Percentiles rank a stretch among this genome's conserved stretches.
These are phyloP conservation scores for Fonsecaea multimorphosa DNA, from an alignment of 2,329 filamentous ascomycete species.

Conservation along the genomic window DNA sequence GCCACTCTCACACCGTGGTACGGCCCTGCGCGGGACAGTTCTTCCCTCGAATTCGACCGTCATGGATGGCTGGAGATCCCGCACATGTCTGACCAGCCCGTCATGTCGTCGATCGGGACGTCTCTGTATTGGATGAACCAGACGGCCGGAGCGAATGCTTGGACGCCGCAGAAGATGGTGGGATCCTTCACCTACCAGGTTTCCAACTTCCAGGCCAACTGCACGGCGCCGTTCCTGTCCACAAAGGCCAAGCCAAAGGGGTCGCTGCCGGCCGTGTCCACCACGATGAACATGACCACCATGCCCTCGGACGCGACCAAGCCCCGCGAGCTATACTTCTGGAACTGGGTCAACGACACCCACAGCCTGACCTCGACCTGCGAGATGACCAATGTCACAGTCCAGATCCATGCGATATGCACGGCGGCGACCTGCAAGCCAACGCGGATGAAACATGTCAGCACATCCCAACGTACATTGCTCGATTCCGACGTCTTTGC, in stretches of 20 bases:
- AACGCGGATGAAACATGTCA: conserved; percentile 19
- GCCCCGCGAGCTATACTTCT: conserved; percentile 22
- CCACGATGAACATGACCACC: conserved; percentile 24
- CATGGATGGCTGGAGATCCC: conserved; percentile 19
- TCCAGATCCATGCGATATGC: conserved; percentile 22
- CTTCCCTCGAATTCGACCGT: conserved; percentile 14
- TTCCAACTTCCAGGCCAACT: conserved; percentile 22
- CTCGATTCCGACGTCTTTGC: conserved; percentile 31
- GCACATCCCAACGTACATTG: conserved; percentile 23
- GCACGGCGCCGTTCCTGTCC: conserved; percentile 20
- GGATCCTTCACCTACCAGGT: conserved; percentile 16
- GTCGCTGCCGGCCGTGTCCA: conserved; percentile 8
- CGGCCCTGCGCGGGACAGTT: conserved; percentile 9
- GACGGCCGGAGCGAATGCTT: neutral
- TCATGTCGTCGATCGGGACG: conserved; percentile 24
- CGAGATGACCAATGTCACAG: conserved; percentile 9
- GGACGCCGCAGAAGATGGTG: conserved; percentile 22
- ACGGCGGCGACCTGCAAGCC: conserved; percentile 23
- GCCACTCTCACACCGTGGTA: conserved; percentile 26
- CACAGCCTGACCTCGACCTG: conserved; percentile 16
- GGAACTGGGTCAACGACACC: conserved; percentile 19
- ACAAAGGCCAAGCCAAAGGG: conserved; percentile 14
- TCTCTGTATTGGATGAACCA: conserved; percentile 15
- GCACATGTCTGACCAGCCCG: conserved; percentile 21
- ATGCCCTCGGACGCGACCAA: neutral